Evolutionary conservation across 352 stramenopile genomes (phyloP), one percentile per base, ranked within the genome.

Genomic region (Phytophthora litchii): DNA sequence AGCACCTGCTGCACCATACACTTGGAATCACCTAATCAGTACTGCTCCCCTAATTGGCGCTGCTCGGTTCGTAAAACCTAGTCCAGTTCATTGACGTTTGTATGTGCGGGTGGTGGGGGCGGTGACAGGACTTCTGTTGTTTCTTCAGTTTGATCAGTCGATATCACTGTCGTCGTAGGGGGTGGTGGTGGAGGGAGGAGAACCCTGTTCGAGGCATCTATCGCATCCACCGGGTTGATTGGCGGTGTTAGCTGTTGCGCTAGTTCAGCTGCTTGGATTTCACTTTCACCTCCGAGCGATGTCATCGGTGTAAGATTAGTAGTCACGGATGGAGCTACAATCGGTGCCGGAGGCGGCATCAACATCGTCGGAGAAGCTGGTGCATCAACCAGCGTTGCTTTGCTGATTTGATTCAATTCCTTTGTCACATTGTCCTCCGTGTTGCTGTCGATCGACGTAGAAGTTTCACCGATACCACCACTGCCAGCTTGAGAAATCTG

Each of bases 31-130:
- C n/a, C n/a, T n/a, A n/a, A n/a, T n/a, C n/a, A n/a, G n/a, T n/a
- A n/a, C n/a, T n/a, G n/a, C n/a, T n/a, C n/a, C n/a, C n/a, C 36
- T 60, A 4, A 3, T 20, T n/a, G 5, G 21, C 12, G 35, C 2
- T 16, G 9, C 17, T 2, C 12, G 7, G 17, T 23, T 55, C 50
- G 19, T 43, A 25, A 42, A 8, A 44, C 44, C n/a, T 56, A 88
- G 52, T 88, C 78, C 0, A 88, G 64, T 21, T 78, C 78, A 36
- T 83, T 60, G 11, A 88, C 74, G 34, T 86, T 74, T 9, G 76
- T 89, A 23, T 75, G 67, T 25, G 23, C 38, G 9, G 19, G 13
- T 12, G 46, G n/a, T 7, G 56, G 16, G 0, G 17, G 20, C 4
- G 47, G 43, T 4, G 54, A 21, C 21, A 42, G 3, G 8, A 46